Evolutionary conservation across 495 filamentous ascomycete species (phyloP).

Genomic region (Penicillium crystallinum): DNA sequence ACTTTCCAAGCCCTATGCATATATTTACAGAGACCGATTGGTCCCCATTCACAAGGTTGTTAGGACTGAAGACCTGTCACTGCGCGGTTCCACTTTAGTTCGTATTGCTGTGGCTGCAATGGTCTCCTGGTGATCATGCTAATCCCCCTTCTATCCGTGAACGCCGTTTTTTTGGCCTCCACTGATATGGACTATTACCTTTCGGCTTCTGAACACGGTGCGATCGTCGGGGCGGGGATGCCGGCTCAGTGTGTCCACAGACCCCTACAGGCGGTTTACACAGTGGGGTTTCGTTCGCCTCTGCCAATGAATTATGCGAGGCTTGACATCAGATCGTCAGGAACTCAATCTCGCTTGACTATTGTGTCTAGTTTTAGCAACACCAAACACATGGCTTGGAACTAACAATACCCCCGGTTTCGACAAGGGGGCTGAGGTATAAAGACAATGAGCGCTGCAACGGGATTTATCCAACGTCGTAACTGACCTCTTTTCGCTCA

Average conservation of each 20-base stretch:
- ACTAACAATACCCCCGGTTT: neutral
- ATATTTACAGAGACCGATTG: neutral
- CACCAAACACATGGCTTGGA: neutral
- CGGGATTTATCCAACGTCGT: neutral
- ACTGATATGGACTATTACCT: neutral
- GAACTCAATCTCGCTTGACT: neutral
- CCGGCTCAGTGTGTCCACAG: neutral
- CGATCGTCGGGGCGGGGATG: neutral
- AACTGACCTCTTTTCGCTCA: neutral
- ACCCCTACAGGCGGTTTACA: neutral
- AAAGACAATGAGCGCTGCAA: neutral
- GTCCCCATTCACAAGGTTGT: neutral
- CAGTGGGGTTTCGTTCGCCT: neutral
- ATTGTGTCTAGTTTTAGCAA: neutral
- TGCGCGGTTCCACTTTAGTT: neutral
- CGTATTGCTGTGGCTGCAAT: neutral
- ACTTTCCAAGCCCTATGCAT: neutral
- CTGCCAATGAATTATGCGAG: neutral
- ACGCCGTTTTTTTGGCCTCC: neutral
- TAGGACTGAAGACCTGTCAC: neutral
- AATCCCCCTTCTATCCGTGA: neutral
- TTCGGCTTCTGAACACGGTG: neutral
- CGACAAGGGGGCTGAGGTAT: neutral
- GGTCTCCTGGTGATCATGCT: neutral
- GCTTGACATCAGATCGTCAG: neutral